A percentile compares a stretch with the other conserved stretches of the same genome.
Conservation (phyloP, 345 rosid genomes). For the Schrenkiella parvula region DNA sequence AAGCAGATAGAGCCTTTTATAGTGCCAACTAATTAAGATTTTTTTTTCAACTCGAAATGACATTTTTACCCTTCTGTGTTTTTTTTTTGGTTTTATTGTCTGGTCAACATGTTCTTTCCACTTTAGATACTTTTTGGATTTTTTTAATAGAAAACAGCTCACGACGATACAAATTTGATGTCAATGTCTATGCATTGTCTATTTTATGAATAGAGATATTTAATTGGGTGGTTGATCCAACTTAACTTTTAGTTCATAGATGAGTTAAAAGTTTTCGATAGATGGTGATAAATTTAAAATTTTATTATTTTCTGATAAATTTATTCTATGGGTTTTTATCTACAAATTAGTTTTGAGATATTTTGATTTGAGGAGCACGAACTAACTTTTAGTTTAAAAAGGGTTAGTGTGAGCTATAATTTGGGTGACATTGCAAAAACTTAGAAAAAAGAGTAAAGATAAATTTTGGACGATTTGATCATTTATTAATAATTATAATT, state of each 20-base stretch:
- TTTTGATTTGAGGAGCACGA: no score
- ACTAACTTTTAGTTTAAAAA: no score
- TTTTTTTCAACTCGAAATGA: not conserved
- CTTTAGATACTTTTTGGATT: not conserved
- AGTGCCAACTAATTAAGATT: not conserved
- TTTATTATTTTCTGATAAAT: no score
- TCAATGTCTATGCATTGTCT: not conserved
- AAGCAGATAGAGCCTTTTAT: conserved; percentile 5
- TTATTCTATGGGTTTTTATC: no score
- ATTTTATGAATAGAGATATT: not conserved
- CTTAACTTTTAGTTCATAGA: not conserved
- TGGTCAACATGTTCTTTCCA: conserved; percentile 5
- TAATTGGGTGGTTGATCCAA: not conserved
- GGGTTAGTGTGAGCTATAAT: no score
- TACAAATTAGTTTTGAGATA: no score
- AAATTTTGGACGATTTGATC: no score
- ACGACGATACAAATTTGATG: not conserved
- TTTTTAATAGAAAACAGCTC: conserved; percentile 5
- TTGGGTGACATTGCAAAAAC: no score
- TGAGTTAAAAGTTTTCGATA: not conserved
- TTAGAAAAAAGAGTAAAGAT: no score
- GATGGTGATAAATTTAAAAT: no score
- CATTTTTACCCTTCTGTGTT: not conserved
- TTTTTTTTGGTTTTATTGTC: not conserved
- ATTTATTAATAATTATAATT: no score